Evolutionary conservation across 2,329 filamentous ascomycete genomes (phyloP).

Genomic region (Aureobasidium lini): DNA sequence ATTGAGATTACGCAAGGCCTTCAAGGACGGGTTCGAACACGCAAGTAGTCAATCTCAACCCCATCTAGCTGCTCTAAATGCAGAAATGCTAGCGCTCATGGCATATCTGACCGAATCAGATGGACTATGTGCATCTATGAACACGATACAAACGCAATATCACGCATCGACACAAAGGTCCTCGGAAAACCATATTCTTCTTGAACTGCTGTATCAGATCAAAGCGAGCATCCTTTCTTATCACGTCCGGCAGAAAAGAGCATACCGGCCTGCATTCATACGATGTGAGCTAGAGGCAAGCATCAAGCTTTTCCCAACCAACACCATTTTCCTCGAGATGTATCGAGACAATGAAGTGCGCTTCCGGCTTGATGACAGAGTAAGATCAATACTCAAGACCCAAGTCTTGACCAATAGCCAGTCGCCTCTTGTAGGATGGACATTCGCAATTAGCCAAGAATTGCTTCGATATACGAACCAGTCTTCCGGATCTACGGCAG

Average conservation of each 20-base stretch:
- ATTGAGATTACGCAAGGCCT: slow-evolving; percentile 15
- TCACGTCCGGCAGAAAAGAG: slow-evolving; percentile 54
- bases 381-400: slow-evolving; percentile 56
- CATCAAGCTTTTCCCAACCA: slow-evolving; percentile 60
- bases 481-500: slow-evolving; percentile 19
- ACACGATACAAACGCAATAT: slow-evolving; percentile 36
- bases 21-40: slow-evolving; percentile 50
- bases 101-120: slow-evolving; percentile 52
- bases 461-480: slow-evolving; percentile 35
- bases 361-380: slow-evolving; percentile 66
- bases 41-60: slow-evolving; percentile 45
- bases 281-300: slow-evolving; percentile 55
- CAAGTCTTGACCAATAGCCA: slow-evolving; percentile 24
- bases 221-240: slow-evolving; percentile 58
- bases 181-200: not conserved
- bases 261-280: slow-evolving; percentile 61
- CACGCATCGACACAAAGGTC: slow-evolving; percentile 24
- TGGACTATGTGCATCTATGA: slow-evolving; percentile 31
- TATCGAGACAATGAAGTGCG: slow-evolving; percentile 68
- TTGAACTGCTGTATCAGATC: slow-evolving; percentile 61
- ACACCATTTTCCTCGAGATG: slow-evolving; percentile 66
- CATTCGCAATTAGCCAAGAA: slow-evolving; percentile 51
- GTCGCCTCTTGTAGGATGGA: slow-evolving; percentile 41
- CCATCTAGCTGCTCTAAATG: slow-evolving; percentile 46
- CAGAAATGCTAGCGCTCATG: slow-evolving; percentile 58